Conservation (phyloP, 495 filamentous ascomycete genomes). For the Xylaria intraflava region DNA sequence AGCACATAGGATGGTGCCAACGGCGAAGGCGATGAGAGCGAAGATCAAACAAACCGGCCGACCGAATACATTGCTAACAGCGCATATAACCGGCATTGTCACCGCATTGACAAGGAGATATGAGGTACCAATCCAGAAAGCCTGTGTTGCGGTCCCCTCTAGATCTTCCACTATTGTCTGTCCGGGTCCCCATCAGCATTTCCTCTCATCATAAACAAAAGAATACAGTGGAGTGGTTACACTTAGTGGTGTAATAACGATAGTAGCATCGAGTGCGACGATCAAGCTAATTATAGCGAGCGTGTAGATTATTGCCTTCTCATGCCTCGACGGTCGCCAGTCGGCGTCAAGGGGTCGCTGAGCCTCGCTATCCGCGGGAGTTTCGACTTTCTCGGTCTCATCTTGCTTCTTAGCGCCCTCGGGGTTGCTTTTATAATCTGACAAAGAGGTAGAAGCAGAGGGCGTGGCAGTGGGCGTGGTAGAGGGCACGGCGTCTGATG, state of each 20-base stretch:
- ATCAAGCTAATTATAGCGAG: conserved; percentile 44
- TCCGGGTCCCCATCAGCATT: background rate
- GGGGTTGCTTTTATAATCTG: background rate
- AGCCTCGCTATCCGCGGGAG: conserved; percentile 3
- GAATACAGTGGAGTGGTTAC: conserved; percentile 10
- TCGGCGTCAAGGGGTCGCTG: conserved; percentile 14
- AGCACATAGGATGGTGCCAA: conserved; percentile 41
- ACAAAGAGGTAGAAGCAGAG: background rate
- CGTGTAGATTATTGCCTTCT: conserved; percentile 36
- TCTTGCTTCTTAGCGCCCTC: background rate
- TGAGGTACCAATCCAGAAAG: conserved; percentile 51
- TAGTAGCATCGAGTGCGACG: conserved; percentile 50
- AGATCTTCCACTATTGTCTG: conserved; percentile 39
- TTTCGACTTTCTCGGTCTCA: background rate
- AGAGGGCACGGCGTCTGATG: background rate
- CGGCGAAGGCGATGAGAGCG: conserved; percentile 34
- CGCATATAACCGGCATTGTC: conserved; percentile 42
- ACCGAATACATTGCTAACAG: conserved; percentile 49
- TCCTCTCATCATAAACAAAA: background rate
- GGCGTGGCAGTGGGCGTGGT: background rate
- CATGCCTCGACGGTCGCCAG: conserved; percentile 33
- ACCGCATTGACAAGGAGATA: conserved; percentile 46
- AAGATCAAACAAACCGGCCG: conserved; percentile 39
- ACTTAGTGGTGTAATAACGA: conserved; percentile 41
- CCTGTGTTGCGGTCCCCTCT: conserved; percentile 38